Evolutionary conservation across 192 early-diverging fungal species (phyloP).

Genomic region (Mortierella antarctica): DNA sequence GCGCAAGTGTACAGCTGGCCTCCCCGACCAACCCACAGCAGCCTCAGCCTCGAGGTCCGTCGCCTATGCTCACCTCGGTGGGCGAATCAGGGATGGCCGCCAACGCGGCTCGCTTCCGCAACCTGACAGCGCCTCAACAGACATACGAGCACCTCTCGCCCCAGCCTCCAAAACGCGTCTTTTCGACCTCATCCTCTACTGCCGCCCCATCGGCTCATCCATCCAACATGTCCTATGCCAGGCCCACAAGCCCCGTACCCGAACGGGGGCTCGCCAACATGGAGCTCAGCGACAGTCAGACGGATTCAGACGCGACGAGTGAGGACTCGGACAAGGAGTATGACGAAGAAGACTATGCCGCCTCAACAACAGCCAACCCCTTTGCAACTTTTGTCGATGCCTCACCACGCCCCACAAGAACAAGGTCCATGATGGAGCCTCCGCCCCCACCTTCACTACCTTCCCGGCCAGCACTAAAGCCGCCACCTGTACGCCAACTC

Average conservation of each 20-base stretch:
- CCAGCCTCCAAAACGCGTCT: slow-evolving; percentile 39
- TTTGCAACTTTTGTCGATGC: slow-evolving; percentile 27
- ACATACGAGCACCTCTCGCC: slow-evolving; percentile 33
- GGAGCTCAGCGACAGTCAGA: slow-evolving; percentile 47
- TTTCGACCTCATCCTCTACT: slow-evolving; percentile 26
- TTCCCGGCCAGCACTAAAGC: slow-evolving; percentile 25
- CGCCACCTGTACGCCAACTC: slow-evolving; percentile 2
- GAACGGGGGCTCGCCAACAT: slow-evolving; percentile 42
- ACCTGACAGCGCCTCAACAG: slow-evolving; percentile 44
- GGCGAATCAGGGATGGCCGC: slow-evolving; percentile 41
- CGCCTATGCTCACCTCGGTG: slow-evolving; percentile 25
- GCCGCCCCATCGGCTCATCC: background rate
- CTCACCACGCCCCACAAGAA: slow-evolving; percentile 10
- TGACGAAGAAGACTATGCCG: slow-evolving; percentile 36
- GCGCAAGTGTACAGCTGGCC: slow-evolving; percentile 33
- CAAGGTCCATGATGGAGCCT: slow-evolving; percentile 17
- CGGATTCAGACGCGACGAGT: slow-evolving; percentile 48
- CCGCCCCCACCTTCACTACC: slow-evolving; percentile 36
- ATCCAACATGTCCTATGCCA: slow-evolving; percentile 3
- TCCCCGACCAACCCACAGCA: slow-evolving; percentile 1
- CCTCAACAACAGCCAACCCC: slow-evolving; percentile 20
- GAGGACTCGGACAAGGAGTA: slow-evolving; percentile 53
- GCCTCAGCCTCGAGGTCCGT: slow-evolving; percentile 32
- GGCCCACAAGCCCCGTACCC: slow-evolving; percentile 28
- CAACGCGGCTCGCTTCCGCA: slow-evolving; percentile 44